phyloP scores from a whole-genome alignment of 2,329 filamentous ascomycete genomes.

The Cucurbitaria berberidis region DNA sequence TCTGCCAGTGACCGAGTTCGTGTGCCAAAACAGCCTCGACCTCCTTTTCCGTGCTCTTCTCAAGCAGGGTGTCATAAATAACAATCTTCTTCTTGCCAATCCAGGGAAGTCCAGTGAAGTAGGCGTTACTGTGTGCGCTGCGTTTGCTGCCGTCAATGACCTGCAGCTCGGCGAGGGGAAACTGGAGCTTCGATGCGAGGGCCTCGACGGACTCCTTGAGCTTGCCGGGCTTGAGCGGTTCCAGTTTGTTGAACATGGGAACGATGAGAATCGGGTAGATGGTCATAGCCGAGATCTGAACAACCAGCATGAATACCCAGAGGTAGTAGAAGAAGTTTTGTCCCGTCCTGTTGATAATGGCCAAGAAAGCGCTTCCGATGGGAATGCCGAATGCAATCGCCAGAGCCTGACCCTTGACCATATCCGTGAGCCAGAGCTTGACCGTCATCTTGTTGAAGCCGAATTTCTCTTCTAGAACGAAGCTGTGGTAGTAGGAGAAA shows the following conservation, averaged over 20 bases:
- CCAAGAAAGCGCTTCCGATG: slow-evolving; percentile 87
- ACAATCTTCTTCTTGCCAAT: slow-evolving; percentile 94
- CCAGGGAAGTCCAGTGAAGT: slow-evolving; percentile 97
- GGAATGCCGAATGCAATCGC: slow-evolving; percentile 81
- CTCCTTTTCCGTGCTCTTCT: slow-evolving; percentile 90
- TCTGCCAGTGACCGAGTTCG: slow-evolving; percentile 95
- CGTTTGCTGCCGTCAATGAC: slow-evolving; percentile 94
- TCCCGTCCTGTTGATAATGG: slow-evolving; percentile 93
- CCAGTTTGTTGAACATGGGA: slow-evolving; percentile 97
- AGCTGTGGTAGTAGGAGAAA: slow-evolving; percentile 87
- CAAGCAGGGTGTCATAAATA: slow-evolving; percentile 96
- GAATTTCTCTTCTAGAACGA: slow-evolving; percentile 94
- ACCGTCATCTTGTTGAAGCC: slow-evolving; percentile 99
- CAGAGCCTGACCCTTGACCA: slow-evolving; percentile 88
- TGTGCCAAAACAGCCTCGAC: slow-evolving; percentile 94
- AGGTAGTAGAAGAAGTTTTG: slow-evolving; percentile 97
- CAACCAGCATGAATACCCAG: slow-evolving; percentile 86
- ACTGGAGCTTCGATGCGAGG: slow-evolving; percentile 82
- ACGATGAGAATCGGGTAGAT: slow-evolving; percentile 95
- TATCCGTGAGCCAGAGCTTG: slow-evolving; percentile 84
- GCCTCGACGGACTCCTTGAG: slow-evolving; percentile 88
- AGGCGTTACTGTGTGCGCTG: slow-evolving; percentile 87
- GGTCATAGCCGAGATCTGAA: slow-evolving; percentile 94
- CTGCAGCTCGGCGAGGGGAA: slow-evolving; percentile 90
- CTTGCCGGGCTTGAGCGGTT: slow-evolving; percentile 83